Base-by-base conservation (phyloP, 371 early-diverging fungal species). In the Saksenaea oblongispora region DNA sequence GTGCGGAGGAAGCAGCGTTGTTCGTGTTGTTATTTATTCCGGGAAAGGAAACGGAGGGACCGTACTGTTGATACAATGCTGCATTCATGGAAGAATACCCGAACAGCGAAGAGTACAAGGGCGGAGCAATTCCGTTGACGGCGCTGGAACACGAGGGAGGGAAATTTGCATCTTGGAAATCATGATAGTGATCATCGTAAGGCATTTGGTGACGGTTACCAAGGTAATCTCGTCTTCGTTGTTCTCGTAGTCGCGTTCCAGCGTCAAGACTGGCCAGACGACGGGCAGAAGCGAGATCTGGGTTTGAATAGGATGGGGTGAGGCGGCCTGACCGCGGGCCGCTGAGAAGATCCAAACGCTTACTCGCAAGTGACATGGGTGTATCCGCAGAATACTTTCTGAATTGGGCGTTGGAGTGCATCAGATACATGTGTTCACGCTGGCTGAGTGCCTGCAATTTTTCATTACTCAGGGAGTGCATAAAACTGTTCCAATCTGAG, bases 251-350 rank as follows among this genome's bases (percentile, higher is more conserved):
- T 31, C 63, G 62, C 5, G 42, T 58, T 3, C 64, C 64, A 54
- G 64, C 34, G 42, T 71, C 72, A 36, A 71, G 27, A 58, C 69
- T 71, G 37, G 66, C 64, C 35, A 67, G 41, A 14, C 72, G 70
- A 35, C 70, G 64, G 54, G 71, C 72, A 41, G 75, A 57, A 31
- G 77, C 65, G 13, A 76, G 63, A 59, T 77, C 78, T 39, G 78
- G 75, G 54, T 74, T 75, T 26, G 78, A 78, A 54, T 78, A 75
- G 17, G 78, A 78, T 36, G 78, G 75, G 34, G 78, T 65, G 24
- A 77, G 54, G 37, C 76, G 64, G 14, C 58, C 63, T 24, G 36
- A 28, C 54, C 66, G 56, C 51, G 55, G 28, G n/a, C 63, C 60
- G 17, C 61, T 54, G 22, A 65, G 27, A 13, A 71, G 51, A 54